Base-by-base conservation (phyloP, 2,329 filamentous ascomycete species). In the Colletotrichum sublineola region DNA sequence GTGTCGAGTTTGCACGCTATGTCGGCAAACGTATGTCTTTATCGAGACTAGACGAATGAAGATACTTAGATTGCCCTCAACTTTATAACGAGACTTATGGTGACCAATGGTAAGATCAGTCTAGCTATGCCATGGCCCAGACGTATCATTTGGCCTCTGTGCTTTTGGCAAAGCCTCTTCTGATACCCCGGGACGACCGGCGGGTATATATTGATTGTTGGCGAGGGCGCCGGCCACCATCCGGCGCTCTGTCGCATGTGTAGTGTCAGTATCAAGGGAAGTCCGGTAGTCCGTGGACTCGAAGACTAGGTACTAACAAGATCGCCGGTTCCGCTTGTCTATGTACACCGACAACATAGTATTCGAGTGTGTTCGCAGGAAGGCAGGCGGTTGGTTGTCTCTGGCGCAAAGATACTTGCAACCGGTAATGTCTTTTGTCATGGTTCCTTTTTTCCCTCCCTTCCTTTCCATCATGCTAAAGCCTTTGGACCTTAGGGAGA, bases 11-110 rank as follows among this genome's bases (percentile, higher is more conserved):
- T 63, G 46, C 46, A n/a, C 5, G 61, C 61, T 29, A 31, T 62
- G 20, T 31, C 24, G n/a, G 36, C 61, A 53, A 11, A 29, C 46
- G 36, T 7, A 50, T 52, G 46, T 42, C 46, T 63, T 20, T 14
- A 42, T 20, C 9, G 61, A 63, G 61, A 40, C 15, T 42, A 20
- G 36, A 63, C 11, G 18, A 52, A 63, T 20, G n/a, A 63, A 63
- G 15, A 53, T 15, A 40, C 44, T 42, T n/a, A 31, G 24, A 53
- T 31, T 63, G 36, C 40, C 46, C 36, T 29, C 20, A n/a, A 9
- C 15, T 18, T 24, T 24, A 18, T 3, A 33, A 20, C 8, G 14
- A 53, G 4, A 20, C 2, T 1, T 9, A 7, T 9, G 14, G 29
- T 11, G 29, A 18, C 29, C 3, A 7, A 33, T 9, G 29, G 29